phyloP scores from a whole-genome alignment of 352 stramenopile genomes.

The Globisporangium canariense region DNA sequence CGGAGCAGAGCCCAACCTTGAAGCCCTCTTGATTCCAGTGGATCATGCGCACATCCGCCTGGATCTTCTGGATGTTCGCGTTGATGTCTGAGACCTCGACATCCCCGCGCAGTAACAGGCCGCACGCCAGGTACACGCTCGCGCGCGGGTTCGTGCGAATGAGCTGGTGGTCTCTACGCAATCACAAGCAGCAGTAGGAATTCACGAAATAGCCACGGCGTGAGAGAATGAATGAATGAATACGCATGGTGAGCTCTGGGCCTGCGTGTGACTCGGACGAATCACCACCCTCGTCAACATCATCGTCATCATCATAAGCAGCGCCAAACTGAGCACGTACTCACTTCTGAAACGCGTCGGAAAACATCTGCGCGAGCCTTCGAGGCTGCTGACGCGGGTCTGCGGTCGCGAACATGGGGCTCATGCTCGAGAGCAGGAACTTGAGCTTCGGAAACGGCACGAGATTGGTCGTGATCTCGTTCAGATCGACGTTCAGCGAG shows the following conservation, averaged over 20 bases:
- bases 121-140: conserved; percentile 84
- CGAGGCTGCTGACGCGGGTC: conserved; percentile 54
- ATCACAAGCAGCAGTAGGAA: conserved; percentile 9
- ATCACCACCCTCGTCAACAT: too few species aligned
- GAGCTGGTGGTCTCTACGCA: conserved; percentile 65
- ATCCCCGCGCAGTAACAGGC: conserved; percentile 78
- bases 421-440: conserved; percentile 94
- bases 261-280: too few species aligned
- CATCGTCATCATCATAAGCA: neutral
- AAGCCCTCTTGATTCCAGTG: conserved; percentile 91
- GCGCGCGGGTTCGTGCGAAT: conserved; percentile 64
- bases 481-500: conserved; percentile 98
- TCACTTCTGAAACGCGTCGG: conserved; percentile 60
- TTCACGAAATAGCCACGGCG: neutral
- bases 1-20: conserved; percentile 79
- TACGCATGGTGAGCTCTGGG: too few species aligned
- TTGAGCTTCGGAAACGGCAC: conserved; percentile 98
- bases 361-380: conserved; percentile 62
- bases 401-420: conserved; percentile 41
- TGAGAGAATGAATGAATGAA: neutral
- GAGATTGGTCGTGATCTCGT: conserved; percentile 99
- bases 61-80: conserved; percentile 80
- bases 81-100: conserved; percentile 89
- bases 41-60: conserved; percentile 83
- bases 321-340: neutral